Evolutionary conservation across 495 filamentous ascomycete genomes (phyloP).

Genomic region (Parachaetomium inaequale): DNA sequence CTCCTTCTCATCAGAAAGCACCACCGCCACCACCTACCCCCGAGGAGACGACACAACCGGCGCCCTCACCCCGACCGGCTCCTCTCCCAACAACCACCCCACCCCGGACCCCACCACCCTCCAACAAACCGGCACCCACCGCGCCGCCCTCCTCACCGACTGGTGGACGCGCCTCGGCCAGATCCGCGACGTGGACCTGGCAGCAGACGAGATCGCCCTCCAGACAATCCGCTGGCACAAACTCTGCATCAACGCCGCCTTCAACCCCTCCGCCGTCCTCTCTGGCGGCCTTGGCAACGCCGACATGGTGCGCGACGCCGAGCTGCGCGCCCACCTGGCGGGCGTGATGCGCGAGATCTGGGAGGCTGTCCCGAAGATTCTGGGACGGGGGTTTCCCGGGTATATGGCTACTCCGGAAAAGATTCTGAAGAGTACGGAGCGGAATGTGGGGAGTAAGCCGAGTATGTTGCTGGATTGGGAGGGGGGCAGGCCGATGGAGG

Average conservation of each 20-base stretch:
- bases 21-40: background rate
- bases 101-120: conserved; percentile 18
- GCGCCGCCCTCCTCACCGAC: conserved; percentile 31
- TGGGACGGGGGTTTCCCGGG: conserved; percentile 41
- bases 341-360: conserved; percentile 59
- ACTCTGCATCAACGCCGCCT: conserved; percentile 60
- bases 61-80: conserved; percentile 5
- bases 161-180: conserved; percentile 45
- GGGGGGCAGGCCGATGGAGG: conserved; percentile 51
- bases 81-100: conserved; percentile 1
- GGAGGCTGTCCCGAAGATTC: conserved; percentile 49
- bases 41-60: conserved; percentile 20
- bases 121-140: conserved; percentile 22
- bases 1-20: conserved; percentile 4
- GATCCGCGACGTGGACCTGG: conserved; percentile 50
- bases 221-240: conserved; percentile 63
- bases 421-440: conserved; percentile 52
- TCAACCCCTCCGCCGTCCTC: conserved; percentile 61
- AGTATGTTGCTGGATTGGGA: conserved; percentile 61
- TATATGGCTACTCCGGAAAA: conserved; percentile 51
- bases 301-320: conserved; percentile 50
- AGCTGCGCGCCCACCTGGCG: conserved; percentile 46
- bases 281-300: conserved; percentile 54
- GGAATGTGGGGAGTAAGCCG: conserved; percentile 55
- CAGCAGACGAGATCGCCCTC: conserved; percentile 46